A percentile compares a stretch with the other conserved stretches of the same genome.
phyloP scores from a whole-genome alignment of 257 asterid genomes.

The Solanum sparsipilum region DNA sequence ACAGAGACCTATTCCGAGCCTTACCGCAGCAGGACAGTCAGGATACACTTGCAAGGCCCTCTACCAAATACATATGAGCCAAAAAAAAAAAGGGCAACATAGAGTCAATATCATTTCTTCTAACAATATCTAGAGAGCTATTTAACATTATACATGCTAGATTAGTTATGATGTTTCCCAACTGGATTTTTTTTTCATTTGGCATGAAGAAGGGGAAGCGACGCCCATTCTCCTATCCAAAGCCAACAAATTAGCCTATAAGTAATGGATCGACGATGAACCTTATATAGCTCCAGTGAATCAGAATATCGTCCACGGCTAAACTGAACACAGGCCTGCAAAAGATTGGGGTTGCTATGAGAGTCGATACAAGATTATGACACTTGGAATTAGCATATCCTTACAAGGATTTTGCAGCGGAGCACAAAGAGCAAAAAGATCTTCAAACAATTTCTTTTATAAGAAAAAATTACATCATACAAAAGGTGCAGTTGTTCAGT shows the following conservation, averaged over 20 bases:
- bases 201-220: not conserved
- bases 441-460: not conserved
- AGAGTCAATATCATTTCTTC: not conserved
- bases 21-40: constrained; percentile 67
- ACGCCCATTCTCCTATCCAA: not conserved
- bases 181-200: not conserved
- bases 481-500: not conserved
- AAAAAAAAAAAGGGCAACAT: constrained; percentile 6
- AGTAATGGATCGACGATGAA: constrained; percentile 7
- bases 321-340: constrained; percentile 96
- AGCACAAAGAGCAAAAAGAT: not conserved
- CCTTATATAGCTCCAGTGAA: constrained; percentile 89
- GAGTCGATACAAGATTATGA: not conserved
- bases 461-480: not conserved
- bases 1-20: constrained; percentile 95
- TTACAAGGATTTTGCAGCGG: not conserved
- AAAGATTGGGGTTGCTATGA: constrained; percentile 7
- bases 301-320: constrained; percentile 79
- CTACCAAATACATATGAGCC: constrained; percentile 28
- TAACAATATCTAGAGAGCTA: not conserved
- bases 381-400: not conserved
- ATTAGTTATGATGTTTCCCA: not conserved
- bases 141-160: not conserved
- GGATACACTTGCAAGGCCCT: constrained; percentile 87
- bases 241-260: not conserved